Evolutionary conservation across 2,329 filamentous ascomycete species (phyloP).

Genomic region (Alternaria sp.): DNA sequence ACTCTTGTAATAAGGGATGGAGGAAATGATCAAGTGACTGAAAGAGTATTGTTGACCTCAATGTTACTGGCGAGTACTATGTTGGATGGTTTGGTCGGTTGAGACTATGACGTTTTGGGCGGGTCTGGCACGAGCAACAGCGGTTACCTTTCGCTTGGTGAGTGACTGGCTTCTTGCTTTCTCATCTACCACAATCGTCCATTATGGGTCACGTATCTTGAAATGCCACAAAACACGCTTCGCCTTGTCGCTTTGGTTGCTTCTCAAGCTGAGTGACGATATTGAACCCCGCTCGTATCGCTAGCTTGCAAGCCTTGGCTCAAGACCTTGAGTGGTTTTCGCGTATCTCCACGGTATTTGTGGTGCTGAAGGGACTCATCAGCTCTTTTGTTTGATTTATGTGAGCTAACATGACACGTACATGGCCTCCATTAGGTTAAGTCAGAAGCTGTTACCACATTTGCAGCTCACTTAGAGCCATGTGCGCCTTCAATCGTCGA

Average conservation of each 20-base stretch:
- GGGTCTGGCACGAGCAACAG: constrained; percentile 5
- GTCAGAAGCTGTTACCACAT: not conserved
- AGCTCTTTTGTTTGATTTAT: not conserved
- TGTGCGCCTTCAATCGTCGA: not conserved
- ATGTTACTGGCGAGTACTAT: constrained; percentile 19
- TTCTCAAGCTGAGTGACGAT: not conserved
- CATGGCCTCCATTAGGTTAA: not conserved
- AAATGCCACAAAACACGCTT: no score
- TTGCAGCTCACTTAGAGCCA: not conserved
- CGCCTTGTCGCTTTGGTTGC: not conserved
- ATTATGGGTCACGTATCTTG: not conserved
- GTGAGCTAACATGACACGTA: not conserved
- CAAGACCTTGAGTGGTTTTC: not conserved
- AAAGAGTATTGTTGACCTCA: not conserved
- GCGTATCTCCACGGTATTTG: not conserved
- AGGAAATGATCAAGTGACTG: not conserved
- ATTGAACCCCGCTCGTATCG: not conserved
- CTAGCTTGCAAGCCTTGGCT: not conserved
- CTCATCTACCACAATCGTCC: not conserved
- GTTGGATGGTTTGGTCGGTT: constrained; percentile 14
- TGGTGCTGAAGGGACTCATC: not conserved
- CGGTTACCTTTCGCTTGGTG: not conserved
- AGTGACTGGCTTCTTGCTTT: not conserved
- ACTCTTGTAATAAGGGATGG: not conserved
- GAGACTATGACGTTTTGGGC: constrained; percentile 13